Evolutionary conservation across 2,329 filamentous ascomycete genomes (phyloP).

Genomic region (Aspergillus ochraceoroseus): DNA sequence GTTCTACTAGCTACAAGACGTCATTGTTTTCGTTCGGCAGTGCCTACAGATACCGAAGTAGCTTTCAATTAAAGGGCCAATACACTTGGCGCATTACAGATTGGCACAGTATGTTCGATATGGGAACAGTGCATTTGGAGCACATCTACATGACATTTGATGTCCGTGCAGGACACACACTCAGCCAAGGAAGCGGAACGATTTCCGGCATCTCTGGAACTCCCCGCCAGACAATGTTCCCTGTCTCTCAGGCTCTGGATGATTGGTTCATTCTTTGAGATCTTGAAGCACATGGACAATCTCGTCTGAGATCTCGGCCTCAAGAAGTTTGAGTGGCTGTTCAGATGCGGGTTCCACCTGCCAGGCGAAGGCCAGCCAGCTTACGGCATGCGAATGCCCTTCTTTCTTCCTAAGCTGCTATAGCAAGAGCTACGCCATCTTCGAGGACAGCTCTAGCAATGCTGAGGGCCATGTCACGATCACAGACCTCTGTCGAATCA

Average conservation of each 20-base stretch:
- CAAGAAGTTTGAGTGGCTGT: slow-evolving; percentile 4
- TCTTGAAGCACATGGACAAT: not conserved
- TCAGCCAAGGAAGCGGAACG: not conserved
- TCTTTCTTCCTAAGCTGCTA: slow-evolving; percentile 10
- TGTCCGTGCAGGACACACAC: slow-evolving; percentile 14
- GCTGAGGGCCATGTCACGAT: slow-evolving; percentile 8
- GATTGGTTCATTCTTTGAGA: not conserved
- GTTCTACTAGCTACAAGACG: slow-evolving; percentile 58
- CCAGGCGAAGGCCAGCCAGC: slow-evolving; percentile 2
- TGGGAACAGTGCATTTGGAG: slow-evolving; percentile 13
- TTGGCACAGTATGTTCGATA: slow-evolving; percentile 27
- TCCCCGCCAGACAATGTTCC: slow-evolving; percentile 1
- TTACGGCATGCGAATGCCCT: slow-evolving; percentile 4
- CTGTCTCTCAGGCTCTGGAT: not conserved
- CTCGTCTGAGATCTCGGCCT: not conserved
- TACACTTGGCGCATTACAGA: slow-evolving; percentile 24
- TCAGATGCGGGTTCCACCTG: not conserved
- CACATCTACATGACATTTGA: not conserved
- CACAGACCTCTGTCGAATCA: not conserved
- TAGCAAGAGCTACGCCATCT: slow-evolving; percentile 10
- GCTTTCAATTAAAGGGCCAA: slow-evolving; percentile 13
- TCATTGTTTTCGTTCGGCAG: slow-evolving; percentile 23
- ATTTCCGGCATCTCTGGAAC: slow-evolving; percentile 1
- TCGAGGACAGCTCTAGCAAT: slow-evolving; percentile 3
- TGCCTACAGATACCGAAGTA: slow-evolving; percentile 19